Evolutionary conservation across 768 basidiomycete species (phyloP).

Genomic region (Xanthoconium stramineum): DNA sequence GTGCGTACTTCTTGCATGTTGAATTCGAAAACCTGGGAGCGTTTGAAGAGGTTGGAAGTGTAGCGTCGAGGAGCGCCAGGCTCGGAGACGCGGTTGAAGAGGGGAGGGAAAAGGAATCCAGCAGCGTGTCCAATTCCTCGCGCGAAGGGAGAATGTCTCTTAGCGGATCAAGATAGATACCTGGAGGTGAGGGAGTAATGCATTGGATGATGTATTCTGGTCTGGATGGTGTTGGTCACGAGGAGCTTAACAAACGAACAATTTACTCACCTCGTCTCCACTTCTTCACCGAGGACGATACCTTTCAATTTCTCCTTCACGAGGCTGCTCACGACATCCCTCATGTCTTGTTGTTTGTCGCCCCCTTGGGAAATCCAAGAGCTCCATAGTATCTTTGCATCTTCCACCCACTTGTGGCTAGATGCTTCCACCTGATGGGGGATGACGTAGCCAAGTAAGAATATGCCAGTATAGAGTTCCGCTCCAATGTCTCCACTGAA

Average conservation of each 20-base stretch:
- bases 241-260: background rate
- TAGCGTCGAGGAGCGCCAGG: constrained; percentile 56
- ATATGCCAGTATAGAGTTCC: constrained; percentile 20
- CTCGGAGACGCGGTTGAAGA: constrained; percentile 49
- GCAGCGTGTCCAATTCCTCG: constrained; percentile 44
- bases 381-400: constrained; percentile 32
- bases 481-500: constrained; percentile 18
- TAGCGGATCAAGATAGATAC: constrained; percentile 39
- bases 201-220: constrained; percentile 46
- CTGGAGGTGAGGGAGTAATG: constrained; percentile 34
- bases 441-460: constrained; percentile 23
- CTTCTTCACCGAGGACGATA: constrained; percentile 38
- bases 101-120: constrained; percentile 39
- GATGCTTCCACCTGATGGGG: constrained; percentile 6
- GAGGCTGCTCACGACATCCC: constrained; percentile 27
- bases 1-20: constrained; percentile 47
- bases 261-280: constrained; percentile 31
- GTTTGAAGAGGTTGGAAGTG: constrained; percentile 46
- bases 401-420: constrained; percentile 11
- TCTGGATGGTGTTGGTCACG: constrained; percentile 25
- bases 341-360: constrained; percentile 18
- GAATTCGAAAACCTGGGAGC: constrained; percentile 12
- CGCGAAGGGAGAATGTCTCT: constrained; percentile 52
- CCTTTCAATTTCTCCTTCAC: constrained; percentile 43
- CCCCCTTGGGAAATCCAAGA: constrained; percentile 18